Percentiles rank a stretch among this genome's conserved stretches.
Evolutionary conservation across 768 basidiomycete genomes (phyloP).

Genomic region (Heimioporus sp.): DNA sequence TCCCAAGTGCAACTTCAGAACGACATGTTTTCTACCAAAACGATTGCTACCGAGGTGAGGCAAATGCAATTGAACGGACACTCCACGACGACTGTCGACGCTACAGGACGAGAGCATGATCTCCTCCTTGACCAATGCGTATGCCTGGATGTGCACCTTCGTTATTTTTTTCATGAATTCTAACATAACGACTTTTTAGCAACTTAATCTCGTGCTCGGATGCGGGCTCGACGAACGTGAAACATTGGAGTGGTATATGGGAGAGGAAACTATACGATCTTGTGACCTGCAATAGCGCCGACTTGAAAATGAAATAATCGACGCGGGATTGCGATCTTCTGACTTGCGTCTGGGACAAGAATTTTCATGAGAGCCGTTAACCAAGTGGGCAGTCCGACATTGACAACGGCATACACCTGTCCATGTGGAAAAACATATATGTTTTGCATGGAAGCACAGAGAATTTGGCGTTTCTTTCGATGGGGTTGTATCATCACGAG

Average conservation of each 20-base stretch:
- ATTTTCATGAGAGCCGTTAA: conserved; percentile 4
- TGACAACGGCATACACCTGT: not conserved
- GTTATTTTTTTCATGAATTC: not conserved
- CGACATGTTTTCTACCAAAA: not conserved
- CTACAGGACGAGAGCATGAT: not conserved
- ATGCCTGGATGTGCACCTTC: not conserved
- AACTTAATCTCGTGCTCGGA: not conserved
- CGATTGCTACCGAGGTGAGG: not conserved
- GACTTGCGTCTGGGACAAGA: not conserved
- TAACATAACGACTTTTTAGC: not conserved
- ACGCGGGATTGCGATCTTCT: not conserved
- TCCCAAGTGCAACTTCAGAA: conserved; percentile 1
- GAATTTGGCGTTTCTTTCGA: no score
- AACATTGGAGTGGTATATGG: not conserved
- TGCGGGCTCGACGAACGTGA: not conserved
- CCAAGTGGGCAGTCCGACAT: not conserved
- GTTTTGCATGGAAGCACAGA: no score
- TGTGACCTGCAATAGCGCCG: not conserved
- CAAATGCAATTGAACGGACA: no score
- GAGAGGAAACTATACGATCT: conserved; percentile 2
- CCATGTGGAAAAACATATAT: not conserved
- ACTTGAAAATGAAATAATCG: not conserved
- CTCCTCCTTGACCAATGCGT: conserved; percentile 4
- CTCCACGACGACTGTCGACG: not conserved
- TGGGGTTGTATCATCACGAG: not conserved